Conservation (phyloP, 2,329 filamentous ascomycete genomes). For the Alternaria solani region DNA sequence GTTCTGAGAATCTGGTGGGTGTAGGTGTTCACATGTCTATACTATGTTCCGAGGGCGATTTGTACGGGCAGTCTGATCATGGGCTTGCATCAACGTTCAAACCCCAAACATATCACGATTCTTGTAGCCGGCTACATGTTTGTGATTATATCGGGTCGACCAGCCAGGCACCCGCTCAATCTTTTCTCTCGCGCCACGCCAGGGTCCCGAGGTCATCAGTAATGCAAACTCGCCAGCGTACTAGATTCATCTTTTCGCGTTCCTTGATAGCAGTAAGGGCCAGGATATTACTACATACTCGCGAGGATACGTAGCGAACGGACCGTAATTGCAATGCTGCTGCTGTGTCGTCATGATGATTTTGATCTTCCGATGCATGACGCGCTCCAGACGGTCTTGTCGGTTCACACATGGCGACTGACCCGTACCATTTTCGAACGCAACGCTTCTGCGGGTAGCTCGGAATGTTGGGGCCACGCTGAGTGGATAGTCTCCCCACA, state of each 20-base stretch:
- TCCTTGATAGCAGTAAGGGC: not conserved
- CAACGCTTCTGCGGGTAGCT: not conserved
- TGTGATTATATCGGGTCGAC: constrained; percentile 40
- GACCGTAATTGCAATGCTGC: not conserved
- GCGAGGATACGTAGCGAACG: not conserved
- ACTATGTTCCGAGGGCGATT: too few species aligned
- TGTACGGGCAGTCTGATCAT: too few species aligned
- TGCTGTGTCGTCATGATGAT: not conserved
- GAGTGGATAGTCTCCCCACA: not conserved
- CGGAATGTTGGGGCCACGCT: not conserved
- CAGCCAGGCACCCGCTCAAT: constrained; percentile 57
- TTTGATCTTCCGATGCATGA: not conserved
- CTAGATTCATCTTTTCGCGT: constrained; percentile 33
- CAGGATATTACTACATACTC: not conserved
- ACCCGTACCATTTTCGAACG: not conserved
- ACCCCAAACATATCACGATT: constrained; percentile 34
- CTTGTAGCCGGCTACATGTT: constrained; percentile 53
- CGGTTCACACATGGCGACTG: not conserved
- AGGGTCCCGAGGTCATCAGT: too few species aligned
- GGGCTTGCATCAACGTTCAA: not conserved
- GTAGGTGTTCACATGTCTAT: not conserved
- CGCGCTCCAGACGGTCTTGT: not conserved
- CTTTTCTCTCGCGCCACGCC: constrained; percentile 49
- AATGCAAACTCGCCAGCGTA: constrained; percentile 40
- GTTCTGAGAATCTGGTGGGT: too few species aligned